Evolutionary conservation across 306 rosid species (phyloP), one percentile per base, ranked within the genome.

Genomic region (Quercus mongolica): DNA sequence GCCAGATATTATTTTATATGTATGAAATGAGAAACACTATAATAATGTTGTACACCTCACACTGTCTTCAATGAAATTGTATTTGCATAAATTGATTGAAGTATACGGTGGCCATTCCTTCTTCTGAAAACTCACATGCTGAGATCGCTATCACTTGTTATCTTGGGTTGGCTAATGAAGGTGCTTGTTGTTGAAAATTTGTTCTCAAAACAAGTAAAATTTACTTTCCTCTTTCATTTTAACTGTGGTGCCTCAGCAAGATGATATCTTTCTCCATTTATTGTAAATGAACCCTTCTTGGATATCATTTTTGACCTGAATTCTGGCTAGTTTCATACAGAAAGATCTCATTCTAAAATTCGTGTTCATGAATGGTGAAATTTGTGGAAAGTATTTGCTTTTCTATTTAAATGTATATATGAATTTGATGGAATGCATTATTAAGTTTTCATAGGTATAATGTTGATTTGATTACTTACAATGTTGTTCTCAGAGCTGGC

Each of bases 401-500:
- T 17, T 10, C 21, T 64, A 64, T 58, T 67, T 30, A 58, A 7
- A 56, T 25, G 12, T 56, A 52, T 41, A 14, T 49, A 30, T 52
- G 67, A 30, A 21, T 21, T 21, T 21, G 23, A 21, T 21, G 23
- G 23, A 21, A 21, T 21, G 23, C 23, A 21, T 0, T 21, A 21
- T 21, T 21, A 0, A 21, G 23, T 21, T 21, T 21, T 21, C 23
- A 21, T 21, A 21, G 23, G 20, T 33, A 8, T 78, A 18, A 10
- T 20, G 28, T 25, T 25, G n/a, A 30, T 55, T 75, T 33, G 71
- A 70, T 77, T 55, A 70, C 38, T 62, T 56, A 25, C 55, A 51
- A 25, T 75, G 21, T 56, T 59, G 55, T 79, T 78, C 74, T 76
- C 76, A 93, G 99, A 93, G 91, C 85, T 95, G 77, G 99, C 96